These are phyloP conservation scores for Sporisorium sorghi DNA, from an alignment of 1,284 basidiomycete genomes.

Conservation along the genomic window DNA sequence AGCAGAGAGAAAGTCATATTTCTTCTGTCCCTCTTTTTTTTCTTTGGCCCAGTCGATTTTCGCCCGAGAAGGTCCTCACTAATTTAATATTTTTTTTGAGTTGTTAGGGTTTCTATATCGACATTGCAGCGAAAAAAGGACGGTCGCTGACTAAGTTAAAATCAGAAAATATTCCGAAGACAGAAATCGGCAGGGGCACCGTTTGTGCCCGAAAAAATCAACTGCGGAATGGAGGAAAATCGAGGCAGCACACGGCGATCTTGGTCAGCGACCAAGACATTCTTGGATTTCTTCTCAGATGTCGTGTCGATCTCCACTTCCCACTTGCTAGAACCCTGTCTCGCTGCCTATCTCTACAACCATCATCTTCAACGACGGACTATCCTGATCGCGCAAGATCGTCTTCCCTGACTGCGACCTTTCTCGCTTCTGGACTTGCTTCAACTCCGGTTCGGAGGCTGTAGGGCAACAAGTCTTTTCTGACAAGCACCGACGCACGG, in stretches of 20 bases:
- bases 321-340: not conserved
- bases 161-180: conserved; percentile 1
- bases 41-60: not conserved
- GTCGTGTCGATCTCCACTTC: conserved; percentile 10
- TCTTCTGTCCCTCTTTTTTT: conserved; percentile 5
- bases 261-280: not conserved
- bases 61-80: conserved; percentile 1
- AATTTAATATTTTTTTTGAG: not conserved
- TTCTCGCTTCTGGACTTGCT: not conserved
- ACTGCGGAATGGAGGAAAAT: conserved; percentile 7
- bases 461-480: not conserved
- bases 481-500: conserved; percentile 1
- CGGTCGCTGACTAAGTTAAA: conserved; percentile 27
- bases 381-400: not conserved
- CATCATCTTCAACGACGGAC: not conserved
- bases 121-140: not conserved
- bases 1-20: not conserved
- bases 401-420: not conserved
- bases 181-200: not conserved
- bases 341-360: not conserved
- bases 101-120: not conserved
- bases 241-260: conserved; percentile 29
- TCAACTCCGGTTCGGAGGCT: not conserved
- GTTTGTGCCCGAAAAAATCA: conserved; percentile 1
- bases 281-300: conserved; percentile 4